Evolutionary conservation across 495 filamentous ascomycete genomes (phyloP).

Genomic region (Bacidia gigantensis): DNA sequence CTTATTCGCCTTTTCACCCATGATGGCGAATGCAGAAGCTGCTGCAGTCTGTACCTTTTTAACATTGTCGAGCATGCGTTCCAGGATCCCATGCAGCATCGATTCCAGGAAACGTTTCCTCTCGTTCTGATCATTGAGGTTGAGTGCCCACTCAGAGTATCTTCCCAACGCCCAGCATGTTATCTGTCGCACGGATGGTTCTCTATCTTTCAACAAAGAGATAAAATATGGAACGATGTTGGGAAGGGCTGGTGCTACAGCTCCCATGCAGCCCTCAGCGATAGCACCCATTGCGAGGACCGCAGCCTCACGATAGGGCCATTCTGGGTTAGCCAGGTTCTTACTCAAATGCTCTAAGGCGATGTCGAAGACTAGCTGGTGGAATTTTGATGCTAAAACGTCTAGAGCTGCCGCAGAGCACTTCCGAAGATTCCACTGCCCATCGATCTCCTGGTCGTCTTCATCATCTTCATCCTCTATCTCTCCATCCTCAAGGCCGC

Average conservation of each 20-base stretch:
- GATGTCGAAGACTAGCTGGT: conserved; percentile 72
- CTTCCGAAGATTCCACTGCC: conserved; percentile 90
- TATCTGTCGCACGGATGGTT: conserved; percentile 92
- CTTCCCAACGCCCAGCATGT: conserved; percentile 95
- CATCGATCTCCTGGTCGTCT: conserved; percentile 71
- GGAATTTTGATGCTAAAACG: conserved; percentile 83
- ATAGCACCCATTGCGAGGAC: conserved; percentile 92
- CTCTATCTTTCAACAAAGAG: conserved; percentile 65
- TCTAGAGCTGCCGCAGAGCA: conserved; percentile 95
- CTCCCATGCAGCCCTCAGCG: conserved; percentile 84
- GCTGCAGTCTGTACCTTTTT: conserved; percentile 97
- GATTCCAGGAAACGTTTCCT: conserved; percentile 76
- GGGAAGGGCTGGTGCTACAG: conserved; percentile 79
- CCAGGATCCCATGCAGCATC: conserved; percentile 93
- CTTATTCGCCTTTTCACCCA: conserved; percentile 84
- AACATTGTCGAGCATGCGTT: conserved; percentile 88
- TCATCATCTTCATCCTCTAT: conserved; percentile 65
- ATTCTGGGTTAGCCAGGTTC: conserved; percentile 76
- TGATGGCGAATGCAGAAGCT: conserved; percentile 87
- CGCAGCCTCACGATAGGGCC: conserved; percentile 86
- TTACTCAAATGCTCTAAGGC: conserved; percentile 87
- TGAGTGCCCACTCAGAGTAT: conserved; percentile 87
- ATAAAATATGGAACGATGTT: conserved; percentile 86
- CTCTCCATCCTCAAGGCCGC: conserved; percentile 79
- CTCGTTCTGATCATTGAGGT: conserved; percentile 48